Percentiles rank a stretch among this genome's conserved stretches.
Evolutionary conservation across 768 basidiomycete genomes (phyloP).

Genomic region (Macrocybe gigantea): DNA sequence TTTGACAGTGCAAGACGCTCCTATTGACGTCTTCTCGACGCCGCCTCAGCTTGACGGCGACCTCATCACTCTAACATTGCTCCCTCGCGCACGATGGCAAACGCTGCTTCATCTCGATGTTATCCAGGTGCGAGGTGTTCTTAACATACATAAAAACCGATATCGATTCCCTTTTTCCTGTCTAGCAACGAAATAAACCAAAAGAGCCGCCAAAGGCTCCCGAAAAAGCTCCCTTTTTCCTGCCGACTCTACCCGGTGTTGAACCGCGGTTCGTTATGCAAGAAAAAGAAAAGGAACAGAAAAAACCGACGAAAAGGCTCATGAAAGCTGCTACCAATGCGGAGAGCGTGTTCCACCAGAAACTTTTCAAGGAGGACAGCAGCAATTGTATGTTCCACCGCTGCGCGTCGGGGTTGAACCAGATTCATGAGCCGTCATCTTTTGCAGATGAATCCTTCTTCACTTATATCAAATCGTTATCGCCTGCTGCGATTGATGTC

Average conservation of each 20-base stretch:
- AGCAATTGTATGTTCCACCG: slow-evolving; percentile 58
- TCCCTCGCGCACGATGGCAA: slow-evolving; percentile 94
- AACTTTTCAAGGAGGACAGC: slow-evolving; percentile 47
- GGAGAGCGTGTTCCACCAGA: slow-evolving; percentile 68
- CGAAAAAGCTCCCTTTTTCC: slow-evolving; percentile 95
- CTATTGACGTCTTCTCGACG: slow-evolving; percentile 68
- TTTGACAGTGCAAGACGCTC: slow-evolving; percentile 53
- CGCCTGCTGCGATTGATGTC: slow-evolving; percentile 87
- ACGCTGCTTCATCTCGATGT: slow-evolving; percentile 94
- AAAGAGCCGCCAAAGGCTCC: slow-evolving; percentile 93
- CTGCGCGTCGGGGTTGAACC: background rate
- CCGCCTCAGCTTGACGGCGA: slow-evolving; percentile 88
- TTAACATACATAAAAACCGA: slow-evolving; percentile 1
- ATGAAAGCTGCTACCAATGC: slow-evolving; percentile 43
- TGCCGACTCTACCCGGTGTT: slow-evolving; percentile 87
- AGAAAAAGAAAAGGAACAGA: slow-evolving; percentile 28
- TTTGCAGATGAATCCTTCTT: slow-evolving; percentile 76
- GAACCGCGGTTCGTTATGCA: slow-evolving; percentile 72
- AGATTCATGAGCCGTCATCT: background rate
- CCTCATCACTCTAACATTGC: slow-evolving; percentile 86
- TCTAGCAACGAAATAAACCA: slow-evolving; percentile 91
- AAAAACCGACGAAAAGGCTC: slow-evolving; percentile 45
- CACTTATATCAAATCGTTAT: slow-evolving; percentile 74
- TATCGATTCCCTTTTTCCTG: background rate
- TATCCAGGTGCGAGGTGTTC: slow-evolving; percentile 57